Evolutionary conservation across 176 grass and related monocot genomes (phyloP).

Genomic region (Typha latifolia): DNA sequence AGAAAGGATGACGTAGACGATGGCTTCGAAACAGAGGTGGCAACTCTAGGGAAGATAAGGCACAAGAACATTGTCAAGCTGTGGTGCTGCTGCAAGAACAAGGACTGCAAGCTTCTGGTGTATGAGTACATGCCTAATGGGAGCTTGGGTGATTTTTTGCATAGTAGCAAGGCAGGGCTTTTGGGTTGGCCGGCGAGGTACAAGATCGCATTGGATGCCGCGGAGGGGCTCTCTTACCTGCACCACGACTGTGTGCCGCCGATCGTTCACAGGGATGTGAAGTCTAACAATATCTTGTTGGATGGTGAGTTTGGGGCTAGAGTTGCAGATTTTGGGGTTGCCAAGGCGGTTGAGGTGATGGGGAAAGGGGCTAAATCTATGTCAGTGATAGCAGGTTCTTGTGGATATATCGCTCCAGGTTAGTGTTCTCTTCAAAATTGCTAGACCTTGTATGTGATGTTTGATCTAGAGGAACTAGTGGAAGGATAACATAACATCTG

Average conservation of each 20-base stretch:
- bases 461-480: neutral
- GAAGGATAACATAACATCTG: neutral
- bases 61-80: conserved; percentile 97
- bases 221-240: conserved; percentile 74
- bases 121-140: conserved; percentile 85
- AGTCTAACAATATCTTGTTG: conserved; percentile 85
- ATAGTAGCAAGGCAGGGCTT: conserved; percentile 41
- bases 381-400: conserved; percentile 71
- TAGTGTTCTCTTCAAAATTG: neutral
- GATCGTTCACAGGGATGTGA: conserved; percentile 84
- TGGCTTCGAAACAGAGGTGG: conserved; percentile 69
- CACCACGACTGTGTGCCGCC: conserved; percentile 78
- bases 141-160: conserved; percentile 60
- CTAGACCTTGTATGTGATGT: neutral
- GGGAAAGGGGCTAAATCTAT: conserved; percentile 46
- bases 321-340: conserved; percentile 66
- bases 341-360: conserved; percentile 44
- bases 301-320: conserved; percentile 56
- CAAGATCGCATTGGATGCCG: conserved; percentile 60
- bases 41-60: conserved; percentile 73
- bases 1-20: conserved; percentile 25
- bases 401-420: conserved; percentile 93
- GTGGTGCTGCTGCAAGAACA: conserved; percentile 62
- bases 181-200: conserved; percentile 55
- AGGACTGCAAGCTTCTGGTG: conserved; percentile 58